phyloP scores from a whole-genome alignment of 352 stramenopile genomes.

The Phytophthora brassicae region DNA sequence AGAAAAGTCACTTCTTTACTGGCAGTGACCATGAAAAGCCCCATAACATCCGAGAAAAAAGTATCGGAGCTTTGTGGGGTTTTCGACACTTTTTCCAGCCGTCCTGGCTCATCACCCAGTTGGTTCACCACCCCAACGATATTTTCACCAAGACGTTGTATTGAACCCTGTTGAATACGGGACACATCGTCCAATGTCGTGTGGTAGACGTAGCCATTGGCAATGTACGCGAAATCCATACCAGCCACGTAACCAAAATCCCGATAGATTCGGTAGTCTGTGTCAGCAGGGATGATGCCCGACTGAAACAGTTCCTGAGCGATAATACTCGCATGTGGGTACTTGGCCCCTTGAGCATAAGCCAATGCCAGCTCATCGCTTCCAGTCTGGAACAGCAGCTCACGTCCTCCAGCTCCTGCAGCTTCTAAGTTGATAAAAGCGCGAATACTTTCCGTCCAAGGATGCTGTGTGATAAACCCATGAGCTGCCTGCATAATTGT shows the following conservation, averaged over 20 bases:
- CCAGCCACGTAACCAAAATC: constrained; percentile 74
- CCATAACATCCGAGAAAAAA: constrained; percentile 76
- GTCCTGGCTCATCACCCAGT: constrained; percentile 41
- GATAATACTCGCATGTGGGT: constrained; percentile 77
- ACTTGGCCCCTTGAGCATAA: constrained; percentile 70
- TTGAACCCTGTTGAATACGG: constrained; percentile 60
- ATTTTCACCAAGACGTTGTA: constrained; percentile 79
- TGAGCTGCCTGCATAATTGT: constrained; percentile 80
- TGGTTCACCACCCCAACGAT: constrained; percentile 59
- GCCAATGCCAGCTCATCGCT: constrained; percentile 74
- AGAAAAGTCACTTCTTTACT: constrained; percentile 43
- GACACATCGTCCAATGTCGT: constrained; percentile 70
- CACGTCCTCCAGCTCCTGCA: constrained; percentile 62
- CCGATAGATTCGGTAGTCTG: constrained; percentile 74
- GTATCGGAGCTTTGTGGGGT: constrained; percentile 63
- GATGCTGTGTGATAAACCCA: constrained; percentile 81
- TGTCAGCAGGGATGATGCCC: constrained; percentile 69
- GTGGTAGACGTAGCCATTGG: constrained; percentile 85
- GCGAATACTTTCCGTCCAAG: constrained; percentile 65
- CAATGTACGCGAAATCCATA: constrained; percentile 85
- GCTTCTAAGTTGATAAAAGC: constrained; percentile 84
- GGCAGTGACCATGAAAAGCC: constrained; percentile 63
- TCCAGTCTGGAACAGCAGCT: constrained; percentile 79
- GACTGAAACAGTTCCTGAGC: constrained; percentile 80
- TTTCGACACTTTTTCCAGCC: constrained; percentile 57